Evolutionary conservation across 768 basidiomycete genomes (phyloP).

Genomic region (Auriscalpium microsporum): DNA sequence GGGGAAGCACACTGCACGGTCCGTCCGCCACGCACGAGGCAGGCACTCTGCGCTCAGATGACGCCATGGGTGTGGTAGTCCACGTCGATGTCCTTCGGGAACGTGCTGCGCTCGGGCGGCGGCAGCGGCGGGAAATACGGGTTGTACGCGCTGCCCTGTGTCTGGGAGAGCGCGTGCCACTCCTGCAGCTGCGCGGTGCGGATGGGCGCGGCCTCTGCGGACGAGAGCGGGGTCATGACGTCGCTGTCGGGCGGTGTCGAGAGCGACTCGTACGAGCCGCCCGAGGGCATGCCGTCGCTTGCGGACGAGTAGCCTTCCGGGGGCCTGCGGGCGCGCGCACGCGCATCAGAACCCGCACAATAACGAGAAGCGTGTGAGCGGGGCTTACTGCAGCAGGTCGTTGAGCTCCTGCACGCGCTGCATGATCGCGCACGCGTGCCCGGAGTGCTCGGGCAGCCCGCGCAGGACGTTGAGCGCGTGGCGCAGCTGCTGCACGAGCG

Average conservation of each 20-base stretch:
- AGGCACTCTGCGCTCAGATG: slow-evolving; percentile 10
- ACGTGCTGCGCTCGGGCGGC: slow-evolving; percentile 7
- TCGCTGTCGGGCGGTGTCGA: slow-evolving; percentile 16
- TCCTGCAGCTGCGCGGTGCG: slow-evolving; percentile 15
- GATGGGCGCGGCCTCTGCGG: slow-evolving; percentile 13
- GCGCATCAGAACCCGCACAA: background rate
- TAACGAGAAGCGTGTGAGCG: background rate
- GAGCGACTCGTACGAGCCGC: slow-evolving; percentile 9
- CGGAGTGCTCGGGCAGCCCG: slow-evolving; percentile 12
- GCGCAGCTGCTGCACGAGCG: slow-evolving; percentile 13
- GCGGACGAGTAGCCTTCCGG: slow-evolving; percentile 7
- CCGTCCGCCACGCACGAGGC: background rate
- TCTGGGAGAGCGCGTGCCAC: slow-evolving; percentile 14
- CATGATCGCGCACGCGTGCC: slow-evolving; percentile 7
- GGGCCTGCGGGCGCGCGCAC: slow-evolving; percentile 1
- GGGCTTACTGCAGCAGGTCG: slow-evolving; percentile 13
- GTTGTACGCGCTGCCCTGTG: slow-evolving; percentile 14
- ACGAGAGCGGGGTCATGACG: slow-evolving; percentile 17
- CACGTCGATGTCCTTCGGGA: slow-evolving; percentile 10
- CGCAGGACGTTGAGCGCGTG: slow-evolving; percentile 8
- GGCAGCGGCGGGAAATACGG: slow-evolving; percentile 16
- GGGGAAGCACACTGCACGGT: no score
- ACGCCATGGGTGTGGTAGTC: slow-evolving; percentile 15
- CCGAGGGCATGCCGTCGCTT: slow-evolving; percentile 3
- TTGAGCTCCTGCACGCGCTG: slow-evolving; percentile 14